These are phyloP conservation scores for Prunus mira DNA, from an alignment of 306 rosid genomes.

Conservation along the genomic window DNA sequence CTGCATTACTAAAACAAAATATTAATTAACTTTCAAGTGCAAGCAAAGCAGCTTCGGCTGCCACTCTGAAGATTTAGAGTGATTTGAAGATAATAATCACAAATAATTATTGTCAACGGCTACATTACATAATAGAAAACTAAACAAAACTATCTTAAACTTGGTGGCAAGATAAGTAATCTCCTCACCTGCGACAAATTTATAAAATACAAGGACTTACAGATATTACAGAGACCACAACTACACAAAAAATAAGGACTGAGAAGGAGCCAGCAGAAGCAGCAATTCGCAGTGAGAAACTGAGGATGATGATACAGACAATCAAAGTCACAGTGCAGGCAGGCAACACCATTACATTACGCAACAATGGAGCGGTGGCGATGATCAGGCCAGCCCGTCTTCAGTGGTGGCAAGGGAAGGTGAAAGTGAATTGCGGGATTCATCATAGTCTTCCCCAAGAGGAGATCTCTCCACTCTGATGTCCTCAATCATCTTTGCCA, in stretches of 20 bases:
- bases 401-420: constrained; percentile 95
- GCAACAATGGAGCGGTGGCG: background rate
- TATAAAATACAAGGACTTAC: constrained; percentile 25
- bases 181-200: constrained; percentile 24
- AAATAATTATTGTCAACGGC: constrained; percentile 22
- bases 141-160: constrained; percentile 31
- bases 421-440: constrained; percentile 78
- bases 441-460: constrained; percentile 84
- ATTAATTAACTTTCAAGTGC: too few species aligned
- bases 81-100: background rate
- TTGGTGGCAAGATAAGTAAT: constrained; percentile 24
- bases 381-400: constrained; percentile 60
- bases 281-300: constrained; percentile 37
- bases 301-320: constrained; percentile 14
- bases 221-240: constrained; percentile 37
- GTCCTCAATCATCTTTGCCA: constrained; percentile 82
- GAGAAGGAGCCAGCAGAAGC: constrained; percentile 21
- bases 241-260: constrained; percentile 33
- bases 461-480: constrained; percentile 97
- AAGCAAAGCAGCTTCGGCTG: background rate
- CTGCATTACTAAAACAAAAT: too few species aligned
- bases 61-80: background rate
- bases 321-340: background rate
- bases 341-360: background rate
- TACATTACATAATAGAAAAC: constrained; percentile 31